Percentiles rank a stretch among this genome's conserved stretches.
Conservation (phyloP, 75 land plant genomes). For the Sequoia sempervirens region DNA sequence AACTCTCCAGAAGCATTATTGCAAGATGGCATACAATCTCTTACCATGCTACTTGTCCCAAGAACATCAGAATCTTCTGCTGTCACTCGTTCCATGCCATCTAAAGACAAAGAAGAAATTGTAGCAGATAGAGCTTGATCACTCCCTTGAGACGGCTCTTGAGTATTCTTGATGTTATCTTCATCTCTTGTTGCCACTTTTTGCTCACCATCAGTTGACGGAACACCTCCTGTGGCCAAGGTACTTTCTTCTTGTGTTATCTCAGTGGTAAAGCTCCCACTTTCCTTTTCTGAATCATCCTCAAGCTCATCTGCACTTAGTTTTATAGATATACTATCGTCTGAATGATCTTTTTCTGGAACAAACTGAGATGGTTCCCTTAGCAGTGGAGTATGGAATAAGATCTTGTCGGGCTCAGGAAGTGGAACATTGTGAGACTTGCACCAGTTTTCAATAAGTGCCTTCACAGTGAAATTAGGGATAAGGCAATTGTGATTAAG, state of each 20-base stretch:
- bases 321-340: not conserved
- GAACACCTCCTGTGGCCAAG: not conserved
- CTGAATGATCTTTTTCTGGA: not conserved
- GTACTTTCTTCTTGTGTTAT: not conserved
- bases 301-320: not conserved
- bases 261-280: not conserved
- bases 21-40: not conserved
- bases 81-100: not conserved
- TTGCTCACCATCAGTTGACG: not conserved
- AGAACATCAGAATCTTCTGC: not conserved
- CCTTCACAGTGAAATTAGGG: conserved; percentile 22
- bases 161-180: not conserved
- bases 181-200: not conserved
- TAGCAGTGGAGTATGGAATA: not conserved
- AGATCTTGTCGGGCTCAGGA: conserved; percentile 8
- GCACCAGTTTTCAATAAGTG: conserved; percentile 23
- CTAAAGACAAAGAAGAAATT: not conserved
- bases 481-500: conserved; percentile 12
- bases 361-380: not conserved
- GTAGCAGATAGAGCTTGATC: not conserved
- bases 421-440: conserved; percentile 14
- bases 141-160: not conserved
- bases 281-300: not conserved
- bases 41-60: not conserved
- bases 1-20: not conserved